Evolutionary conservation across 192 early-diverging fungal genomes (phyloP).

Genomic region (Gamsiella multidivaricata): DNA sequence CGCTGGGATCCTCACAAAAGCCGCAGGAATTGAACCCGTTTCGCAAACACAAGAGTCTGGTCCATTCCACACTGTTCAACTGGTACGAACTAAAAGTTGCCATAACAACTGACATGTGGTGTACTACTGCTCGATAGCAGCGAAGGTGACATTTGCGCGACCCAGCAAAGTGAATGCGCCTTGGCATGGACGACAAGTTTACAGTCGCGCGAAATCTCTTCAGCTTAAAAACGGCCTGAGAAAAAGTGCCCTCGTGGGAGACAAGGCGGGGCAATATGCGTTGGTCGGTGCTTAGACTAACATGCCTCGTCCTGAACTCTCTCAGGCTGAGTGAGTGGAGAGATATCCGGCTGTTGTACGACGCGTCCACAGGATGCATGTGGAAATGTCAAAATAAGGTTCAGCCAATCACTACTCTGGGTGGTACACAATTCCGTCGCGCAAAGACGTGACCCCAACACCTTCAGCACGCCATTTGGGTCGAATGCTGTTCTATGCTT

Average conservation of each 20-base stretch:
- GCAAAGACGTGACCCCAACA: constrained; percentile 21
- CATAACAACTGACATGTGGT: no score
- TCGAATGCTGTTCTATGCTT: neutral
- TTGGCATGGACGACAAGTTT: no score
- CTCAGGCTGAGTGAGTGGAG: neutral
- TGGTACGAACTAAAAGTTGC: no score
- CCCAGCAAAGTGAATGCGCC: no score
- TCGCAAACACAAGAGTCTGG: no score
- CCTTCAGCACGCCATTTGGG: constrained; percentile 19
- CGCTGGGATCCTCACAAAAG: no score
- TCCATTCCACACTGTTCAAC: no score
- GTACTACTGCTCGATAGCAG: no score
- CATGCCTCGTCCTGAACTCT: neutral
- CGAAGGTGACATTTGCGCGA: no score
- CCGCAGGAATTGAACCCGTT: no score
- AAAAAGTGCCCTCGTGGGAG: neutral
- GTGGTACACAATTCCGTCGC: constrained; percentile 22
- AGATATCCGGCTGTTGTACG: neutral
- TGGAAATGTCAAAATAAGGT: neutral
- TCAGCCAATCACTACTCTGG: constrained; percentile 14
- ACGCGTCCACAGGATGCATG: neutral
- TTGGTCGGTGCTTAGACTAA: constrained; percentile 5
- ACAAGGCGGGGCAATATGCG: neutral
- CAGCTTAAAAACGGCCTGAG: no score
- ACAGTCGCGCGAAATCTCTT: neutral